Conservation (phyloP, 2,329 filamentous ascomycete species). For the Pseudogymnoascus sp. region DNA sequence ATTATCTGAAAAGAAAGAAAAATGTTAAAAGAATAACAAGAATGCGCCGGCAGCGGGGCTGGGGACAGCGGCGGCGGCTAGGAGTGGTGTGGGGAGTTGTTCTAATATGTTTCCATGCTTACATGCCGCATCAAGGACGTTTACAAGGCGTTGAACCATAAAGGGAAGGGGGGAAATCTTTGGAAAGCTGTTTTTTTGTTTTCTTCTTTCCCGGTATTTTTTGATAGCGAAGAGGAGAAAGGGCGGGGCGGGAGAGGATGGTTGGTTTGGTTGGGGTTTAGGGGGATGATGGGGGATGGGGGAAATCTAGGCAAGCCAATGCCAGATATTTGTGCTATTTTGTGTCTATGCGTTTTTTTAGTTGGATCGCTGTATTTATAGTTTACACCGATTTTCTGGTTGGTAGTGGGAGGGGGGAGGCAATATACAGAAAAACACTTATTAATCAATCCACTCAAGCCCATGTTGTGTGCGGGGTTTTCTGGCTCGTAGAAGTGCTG, state of each 20-base stretch:
- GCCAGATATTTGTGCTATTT: background rate
- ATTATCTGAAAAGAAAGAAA: background rate
- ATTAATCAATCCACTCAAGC: background rate
- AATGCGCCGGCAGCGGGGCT: background rate
- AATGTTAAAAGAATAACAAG: background rate
- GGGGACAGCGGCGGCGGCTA: background rate
- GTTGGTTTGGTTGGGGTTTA: background rate
- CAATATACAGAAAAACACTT: background rate
- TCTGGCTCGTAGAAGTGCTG: background rate
- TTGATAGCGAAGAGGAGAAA: background rate
- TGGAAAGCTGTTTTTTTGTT: slow-evolving; percentile 3
- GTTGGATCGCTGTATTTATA: background rate
- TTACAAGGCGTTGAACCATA: slow-evolving; percentile 5
- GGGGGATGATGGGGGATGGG: background rate
- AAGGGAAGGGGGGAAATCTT: background rate
- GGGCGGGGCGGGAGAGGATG: background rate
- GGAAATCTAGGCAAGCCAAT: background rate
- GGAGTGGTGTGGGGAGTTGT: background rate
- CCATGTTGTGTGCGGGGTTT: background rate
- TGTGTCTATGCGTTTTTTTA: background rate
- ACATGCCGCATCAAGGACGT: slow-evolving; percentile 6
- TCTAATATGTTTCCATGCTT: slow-evolving; percentile 7
- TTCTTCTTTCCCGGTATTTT: background rate
- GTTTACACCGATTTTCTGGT: background rate
- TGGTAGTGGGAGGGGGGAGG: background rate